Percentiles rank a stretch among this genome's conserved stretches.
Conservation (phyloP, 2,329 filamentous ascomycete species). For the Cladophialophora bantiana region DNA sequence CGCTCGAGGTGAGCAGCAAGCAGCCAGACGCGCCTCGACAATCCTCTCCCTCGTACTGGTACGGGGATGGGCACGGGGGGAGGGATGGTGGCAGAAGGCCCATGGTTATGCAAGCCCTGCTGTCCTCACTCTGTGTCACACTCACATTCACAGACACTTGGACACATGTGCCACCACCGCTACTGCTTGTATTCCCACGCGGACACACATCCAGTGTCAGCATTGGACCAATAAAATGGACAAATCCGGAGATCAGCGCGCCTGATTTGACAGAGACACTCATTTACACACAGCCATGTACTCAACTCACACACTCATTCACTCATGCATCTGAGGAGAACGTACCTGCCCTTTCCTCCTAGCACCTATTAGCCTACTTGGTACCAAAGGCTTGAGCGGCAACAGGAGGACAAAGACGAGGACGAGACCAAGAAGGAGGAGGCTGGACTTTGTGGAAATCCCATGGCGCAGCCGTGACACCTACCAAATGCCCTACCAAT, state of each 20-base stretch:
- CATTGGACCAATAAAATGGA: slow-evolving; percentile 17
- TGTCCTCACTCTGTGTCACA: slow-evolving; percentile 7
- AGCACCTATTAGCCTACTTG: not conserved
- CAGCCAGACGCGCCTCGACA: not conserved
- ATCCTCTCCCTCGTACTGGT: not conserved
- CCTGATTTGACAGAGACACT: slow-evolving; percentile 14
- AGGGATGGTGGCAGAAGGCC: not conserved
- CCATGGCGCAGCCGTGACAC: not conserved
- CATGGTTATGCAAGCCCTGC: slow-evolving; percentile 12
- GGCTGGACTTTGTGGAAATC: not conserved
- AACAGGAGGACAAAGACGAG: not conserved
- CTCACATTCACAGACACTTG: not conserved
- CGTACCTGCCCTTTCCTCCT: not conserved
- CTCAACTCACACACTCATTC: not conserved
- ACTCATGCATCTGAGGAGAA: not conserved
- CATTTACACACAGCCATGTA: not conserved
- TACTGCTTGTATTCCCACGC: not conserved
- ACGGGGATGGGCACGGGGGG: not conserved
- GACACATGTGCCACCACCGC: not conserved
- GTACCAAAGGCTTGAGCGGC: not conserved
- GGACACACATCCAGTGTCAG: slow-evolving; percentile 9
- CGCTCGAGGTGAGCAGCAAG: not conserved
- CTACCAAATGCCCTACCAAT: no score
- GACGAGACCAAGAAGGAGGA: not conserved
- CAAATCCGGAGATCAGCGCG: slow-evolving; percentile 18